Conservation (phyloP, 2,329 filamentous ascomycete genomes). For the Raffaelea ambrosiae region DNA sequence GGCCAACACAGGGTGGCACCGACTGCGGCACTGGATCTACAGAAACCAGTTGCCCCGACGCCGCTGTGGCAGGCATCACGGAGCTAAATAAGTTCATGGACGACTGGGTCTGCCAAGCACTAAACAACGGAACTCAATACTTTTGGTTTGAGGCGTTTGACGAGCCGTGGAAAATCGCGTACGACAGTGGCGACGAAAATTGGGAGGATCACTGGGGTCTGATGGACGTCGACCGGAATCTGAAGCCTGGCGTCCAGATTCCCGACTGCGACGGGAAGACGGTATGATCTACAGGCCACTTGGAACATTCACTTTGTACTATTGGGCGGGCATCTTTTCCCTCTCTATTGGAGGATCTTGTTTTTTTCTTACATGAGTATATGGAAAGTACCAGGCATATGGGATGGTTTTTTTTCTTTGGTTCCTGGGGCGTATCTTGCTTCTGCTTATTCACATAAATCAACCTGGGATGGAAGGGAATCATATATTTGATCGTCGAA, state of each 20-base stretch:
- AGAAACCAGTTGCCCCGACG: slow-evolving; percentile 45
- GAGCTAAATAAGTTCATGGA: slow-evolving; percentile 83
- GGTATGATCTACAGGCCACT: too few species aligned
- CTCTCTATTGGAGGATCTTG: too few species aligned
- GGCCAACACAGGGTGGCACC: slow-evolving; percentile 77
- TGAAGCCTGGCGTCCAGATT: slow-evolving; percentile 78
- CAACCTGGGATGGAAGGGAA: too few species aligned
- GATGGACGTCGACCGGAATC: slow-evolving; percentile 73
- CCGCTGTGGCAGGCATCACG: slow-evolving; percentile 67
- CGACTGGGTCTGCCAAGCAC: slow-evolving; percentile 72
- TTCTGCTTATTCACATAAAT: too few species aligned
- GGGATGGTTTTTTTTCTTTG: background rate
- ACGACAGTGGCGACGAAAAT: slow-evolving; percentile 57
- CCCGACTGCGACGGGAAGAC: slow-evolving; percentile 78
- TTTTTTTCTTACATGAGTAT: background rate
- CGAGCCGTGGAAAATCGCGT: slow-evolving; percentile 85
- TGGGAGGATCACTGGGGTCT: slow-evolving; percentile 98
- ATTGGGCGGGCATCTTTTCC: background rate
- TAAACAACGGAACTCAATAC: slow-evolving; percentile 80
- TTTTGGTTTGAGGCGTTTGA: slow-evolving; percentile 98
- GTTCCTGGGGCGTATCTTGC: too few species aligned
- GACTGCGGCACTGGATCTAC: slow-evolving; percentile 54
- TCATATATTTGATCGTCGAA: too few species aligned
- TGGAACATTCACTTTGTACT: too few species aligned
- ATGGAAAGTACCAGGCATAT: background rate